Evolutionary conservation across 2,329 filamentous ascomycete species (phyloP).

Genomic region (Aspergillus clavatus): DNA sequence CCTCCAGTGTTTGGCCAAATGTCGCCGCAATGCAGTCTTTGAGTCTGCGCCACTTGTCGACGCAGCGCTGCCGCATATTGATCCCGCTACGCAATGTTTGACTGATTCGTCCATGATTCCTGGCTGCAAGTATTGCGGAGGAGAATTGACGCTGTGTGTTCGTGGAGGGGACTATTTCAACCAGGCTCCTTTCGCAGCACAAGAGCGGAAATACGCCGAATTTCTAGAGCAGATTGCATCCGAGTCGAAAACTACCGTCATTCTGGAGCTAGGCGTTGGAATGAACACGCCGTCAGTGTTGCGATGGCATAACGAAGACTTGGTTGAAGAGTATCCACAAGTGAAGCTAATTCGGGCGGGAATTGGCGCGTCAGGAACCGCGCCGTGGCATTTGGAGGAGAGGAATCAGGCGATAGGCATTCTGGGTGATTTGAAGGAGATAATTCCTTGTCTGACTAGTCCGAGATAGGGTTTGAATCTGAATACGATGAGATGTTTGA

Average conservation of each 20-base stretch:
- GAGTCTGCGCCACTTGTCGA: slow-evolving; percentile 14
- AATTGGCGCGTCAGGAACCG: slow-evolving; percentile 16
- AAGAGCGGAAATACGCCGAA: slow-evolving; percentile 10
- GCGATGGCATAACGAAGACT: slow-evolving; percentile 20
- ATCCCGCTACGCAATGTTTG: slow-evolving; percentile 12
- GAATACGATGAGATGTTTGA: too few species aligned
- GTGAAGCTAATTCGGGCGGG: slow-evolving; percentile 16
- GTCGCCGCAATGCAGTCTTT: slow-evolving; percentile 16
- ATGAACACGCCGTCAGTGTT: slow-evolving; percentile 20
- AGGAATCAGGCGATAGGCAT: slow-evolving; percentile 13
- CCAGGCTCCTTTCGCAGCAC: slow-evolving; percentile 6
- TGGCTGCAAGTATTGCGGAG: slow-evolving; percentile 14
- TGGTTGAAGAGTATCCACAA: slow-evolving; percentile 8
- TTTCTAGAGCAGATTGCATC: slow-evolving; percentile 5
- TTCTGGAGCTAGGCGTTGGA: slow-evolving; percentile 20
- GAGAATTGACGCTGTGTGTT: slow-evolving; percentile 17
- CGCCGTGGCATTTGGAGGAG: slow-evolving; percentile 18
- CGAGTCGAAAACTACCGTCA: slow-evolving; percentile 3
- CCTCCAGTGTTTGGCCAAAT: slow-evolving; percentile 19
- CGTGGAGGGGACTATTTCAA: slow-evolving; percentile 22
- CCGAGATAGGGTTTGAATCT: background rate
- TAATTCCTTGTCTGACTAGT: background rate
- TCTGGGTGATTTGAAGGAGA: slow-evolving; percentile 8
- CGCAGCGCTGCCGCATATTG: slow-evolving; percentile 14
- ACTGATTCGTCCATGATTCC: slow-evolving; percentile 13